Base-by-base conservation (phyloP, 129 eudicot species). In the Glebionis coronaria region DNA sequence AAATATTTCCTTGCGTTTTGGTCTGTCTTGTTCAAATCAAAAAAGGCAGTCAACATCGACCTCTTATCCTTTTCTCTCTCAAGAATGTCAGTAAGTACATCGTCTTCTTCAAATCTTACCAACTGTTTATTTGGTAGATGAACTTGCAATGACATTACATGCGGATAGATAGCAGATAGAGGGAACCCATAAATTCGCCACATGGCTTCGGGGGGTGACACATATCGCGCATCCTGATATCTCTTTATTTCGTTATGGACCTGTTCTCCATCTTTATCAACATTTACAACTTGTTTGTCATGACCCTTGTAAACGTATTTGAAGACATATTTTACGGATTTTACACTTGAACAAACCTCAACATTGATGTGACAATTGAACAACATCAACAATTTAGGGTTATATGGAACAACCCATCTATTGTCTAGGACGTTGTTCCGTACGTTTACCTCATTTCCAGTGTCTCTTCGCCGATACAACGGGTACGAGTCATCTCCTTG, bases 391-490 rank as follows among this genome's bases (percentile, higher is more conserved):
- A 76, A 20, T 3, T 18, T 52, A 0, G 76, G 82, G 19, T 67
- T 68, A 28, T 76, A 81, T 1, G 82, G 82, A 1, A 76, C 62
- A 0, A 81, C 79, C 72, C 69, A 76, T 15, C 62, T 40, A 27
- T 80, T 75, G 20, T 80, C 66, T 0, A 75, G 31, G 1, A 0
- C 0, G 0, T 4, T 20, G 6, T 27, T 18, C 9, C 73, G 31
- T 2, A 71, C 60, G 0, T 3, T 0, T 0, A 44, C 66, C 0
- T 2, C 5, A 3, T 8, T 42, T 1, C 58, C 70, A 44, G 71
- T 19, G 21, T 76, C 54, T 9, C 76, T 50, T 1, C 69, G 9
- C 13, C 72, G 3, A 27, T 81, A 81, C 3, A n/a, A 57, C 3
- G 78, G 81, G 28, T 70, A 80, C 2, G 56, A 63, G 15, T 44